Evolutionary conservation across 805 yeast genomes (phyloP).

Genomic region (Lipomyces sp.): DNA sequence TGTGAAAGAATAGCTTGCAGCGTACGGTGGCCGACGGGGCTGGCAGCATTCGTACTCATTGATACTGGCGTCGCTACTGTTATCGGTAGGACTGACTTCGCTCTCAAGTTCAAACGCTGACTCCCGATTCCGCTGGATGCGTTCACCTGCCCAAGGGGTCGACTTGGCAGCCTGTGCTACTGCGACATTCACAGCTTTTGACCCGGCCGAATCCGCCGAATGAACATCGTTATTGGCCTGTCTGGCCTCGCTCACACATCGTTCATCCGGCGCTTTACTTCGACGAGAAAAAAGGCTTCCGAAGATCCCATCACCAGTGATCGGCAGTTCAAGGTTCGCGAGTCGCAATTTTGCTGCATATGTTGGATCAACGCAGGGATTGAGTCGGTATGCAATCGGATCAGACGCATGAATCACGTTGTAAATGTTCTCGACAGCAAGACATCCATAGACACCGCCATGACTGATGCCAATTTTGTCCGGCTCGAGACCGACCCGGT

Average conservation of each 20-base stretch:
- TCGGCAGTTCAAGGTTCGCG: slow-evolving; percentile 41
- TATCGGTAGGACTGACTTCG: slow-evolving; percentile 14
- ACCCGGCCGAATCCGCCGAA: slow-evolving; percentile 9
- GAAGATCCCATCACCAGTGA: slow-evolving; percentile 18
- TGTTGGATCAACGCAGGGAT: slow-evolving; percentile 68
- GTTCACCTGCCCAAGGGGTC: slow-evolving; percentile 28
- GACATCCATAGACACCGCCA: slow-evolving; percentile 53
- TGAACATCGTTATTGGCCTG: neutral
- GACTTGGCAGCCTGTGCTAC: slow-evolving; percentile 22
- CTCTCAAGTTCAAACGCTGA: slow-evolving; percentile 5
- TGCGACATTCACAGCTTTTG: slow-evolving; percentile 9
- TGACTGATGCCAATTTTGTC: slow-evolving; percentile 61
- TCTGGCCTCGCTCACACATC: slow-evolving; percentile 12
- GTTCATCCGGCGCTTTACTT: neutral
- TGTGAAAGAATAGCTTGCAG: slow-evolving; percentile 21
- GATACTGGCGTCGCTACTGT: neutral
- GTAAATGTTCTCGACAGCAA: slow-evolving; percentile 72
- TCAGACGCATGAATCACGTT: slow-evolving; percentile 89
- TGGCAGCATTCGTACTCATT: neutral
- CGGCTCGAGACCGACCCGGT: slow-evolving; percentile 42
- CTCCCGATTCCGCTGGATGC: slow-evolving; percentile 23
- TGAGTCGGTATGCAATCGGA: slow-evolving; percentile 86
- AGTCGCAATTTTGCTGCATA: slow-evolving; percentile 41
- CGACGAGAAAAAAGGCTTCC: slow-evolving; percentile 11
- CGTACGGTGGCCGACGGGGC: slow-evolving; percentile 10